Conservation (phyloP, 2,329 filamentous ascomycete genomes). For the Fusarium abutilonis region DNA sequence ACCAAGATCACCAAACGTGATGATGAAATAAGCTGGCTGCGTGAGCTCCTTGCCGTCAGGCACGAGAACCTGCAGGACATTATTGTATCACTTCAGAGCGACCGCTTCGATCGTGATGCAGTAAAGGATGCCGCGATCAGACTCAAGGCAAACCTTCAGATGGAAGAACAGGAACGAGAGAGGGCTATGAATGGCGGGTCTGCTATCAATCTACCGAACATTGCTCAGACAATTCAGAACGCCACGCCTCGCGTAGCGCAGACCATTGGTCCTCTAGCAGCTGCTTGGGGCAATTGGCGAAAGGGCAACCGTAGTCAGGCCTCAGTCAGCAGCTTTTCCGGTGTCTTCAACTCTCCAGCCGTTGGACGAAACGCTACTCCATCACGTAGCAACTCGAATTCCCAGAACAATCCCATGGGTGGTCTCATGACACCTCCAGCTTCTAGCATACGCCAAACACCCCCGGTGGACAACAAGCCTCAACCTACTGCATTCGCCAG, state of each 20-base stretch:
- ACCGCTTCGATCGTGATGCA: constrained; percentile 78
- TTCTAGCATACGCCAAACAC: constrained; percentile 73
- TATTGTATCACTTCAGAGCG: constrained; percentile 78
- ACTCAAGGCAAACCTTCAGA: constrained; percentile 92
- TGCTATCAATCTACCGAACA: constrained; percentile 74
- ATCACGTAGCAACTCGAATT: constrained; percentile 63
- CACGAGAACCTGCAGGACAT: constrained; percentile 94
- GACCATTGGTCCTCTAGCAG: constrained; percentile 78
- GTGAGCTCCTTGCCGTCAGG: constrained; percentile 89
- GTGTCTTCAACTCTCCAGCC: constrained; percentile 57
- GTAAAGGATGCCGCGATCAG: constrained; percentile 93
- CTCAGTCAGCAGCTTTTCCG: constrained; percentile 60
- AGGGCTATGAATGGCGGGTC: constrained; percentile 78
- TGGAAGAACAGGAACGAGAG: constrained; percentile 97
- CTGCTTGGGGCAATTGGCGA: constrained; percentile 97
- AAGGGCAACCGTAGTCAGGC: constrained; percentile 70
- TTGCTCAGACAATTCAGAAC: constrained; percentile 80
- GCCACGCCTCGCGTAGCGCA: constrained; percentile 85
- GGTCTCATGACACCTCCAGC: constrained; percentile 91
- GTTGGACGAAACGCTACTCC: constrained; percentile 62
- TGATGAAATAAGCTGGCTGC: constrained; percentile 93
- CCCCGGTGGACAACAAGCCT: constrained; percentile 53
- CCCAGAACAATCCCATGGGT: constrained; percentile 71
- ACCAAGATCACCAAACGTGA: constrained; percentile 89
- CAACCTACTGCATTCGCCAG: constrained; percentile 70